Base-by-base conservation (phyloP, 2,329 filamentous ascomycete species). In the Magnaporthiopsis incrustans region DNA sequence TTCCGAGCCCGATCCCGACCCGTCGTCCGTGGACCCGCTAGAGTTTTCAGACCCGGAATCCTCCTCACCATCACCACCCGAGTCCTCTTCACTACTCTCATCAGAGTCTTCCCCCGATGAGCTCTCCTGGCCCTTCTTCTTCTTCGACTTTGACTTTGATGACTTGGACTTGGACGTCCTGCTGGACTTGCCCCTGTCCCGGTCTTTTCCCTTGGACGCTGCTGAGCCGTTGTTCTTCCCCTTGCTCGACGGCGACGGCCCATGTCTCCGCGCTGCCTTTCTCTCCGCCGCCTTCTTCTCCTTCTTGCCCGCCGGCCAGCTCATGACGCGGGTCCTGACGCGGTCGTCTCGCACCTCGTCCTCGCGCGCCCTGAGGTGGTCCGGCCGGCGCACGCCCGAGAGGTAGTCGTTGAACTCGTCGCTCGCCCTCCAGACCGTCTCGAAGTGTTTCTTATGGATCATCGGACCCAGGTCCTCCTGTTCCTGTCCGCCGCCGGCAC, bases 361-460 rank as follows among this genome's bases (percentile, higher is more conserved):
- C 18, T n/a, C 18, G 18, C 6, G 12, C 22, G 44, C 44, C 22
- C 44, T 53, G 44, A 10, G 3, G 12, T 53, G 18, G 7, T 53
- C 44, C 44, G 44, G 7, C 22, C 44, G 18, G 44, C 44, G 44
- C 44, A 53, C 18, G 44, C 44, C 44, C 6, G 6, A 27, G 25
- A 64, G 58, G 44, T 64, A 64, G n/a, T 57, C 10, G 38, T 64
- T 57, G 44, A 64, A 64, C 18, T 64, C 38, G 58, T 32, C 26
- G 44, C 35, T 56, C n/a, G 44, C 58, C 7, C 14, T 38, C 22
- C 27, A 58, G 18, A 64, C 62, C 15, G 26, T 60, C 25, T 83
- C 80, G 64, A 84, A 83, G 62, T 78, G 76, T 63, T 57, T 11
- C 44, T n/a, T 53, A 1, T 53, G 44, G 4, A 53, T 53, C 44